A percentile compares a stretch with the other conserved stretches of the same genome.
These are phyloP conservation scores for Penicillium manginii DNA, from an alignment of 495 filamentous ascomycete genomes.

Conservation along the genomic window DNA sequence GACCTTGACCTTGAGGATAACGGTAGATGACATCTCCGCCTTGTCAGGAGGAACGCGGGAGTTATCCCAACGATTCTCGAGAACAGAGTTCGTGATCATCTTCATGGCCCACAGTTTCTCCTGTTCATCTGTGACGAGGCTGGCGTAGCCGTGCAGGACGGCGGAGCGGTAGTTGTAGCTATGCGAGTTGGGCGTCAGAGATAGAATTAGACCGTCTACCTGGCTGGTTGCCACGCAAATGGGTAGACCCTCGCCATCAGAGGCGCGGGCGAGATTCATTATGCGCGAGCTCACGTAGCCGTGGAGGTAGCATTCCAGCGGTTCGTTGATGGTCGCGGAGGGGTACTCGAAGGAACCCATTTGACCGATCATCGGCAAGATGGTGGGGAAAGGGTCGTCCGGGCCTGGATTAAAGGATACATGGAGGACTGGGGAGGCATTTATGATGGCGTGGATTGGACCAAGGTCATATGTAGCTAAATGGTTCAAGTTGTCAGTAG, in stretches of 20 bases:
- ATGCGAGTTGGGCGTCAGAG: slow-evolving; percentile 78
- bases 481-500: slow-evolving; percentile 12
- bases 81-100: slow-evolving; percentile 75
- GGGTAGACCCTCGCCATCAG: slow-evolving; percentile 55
- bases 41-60: slow-evolving; percentile 72
- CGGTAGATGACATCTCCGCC: slow-evolving; percentile 78
- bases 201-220: slow-evolving; percentile 75
- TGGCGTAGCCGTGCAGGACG: slow-evolving; percentile 75
- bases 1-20: slow-evolving; percentile 71
- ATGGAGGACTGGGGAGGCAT: slow-evolving; percentile 75
- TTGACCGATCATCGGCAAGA: slow-evolving; percentile 87
- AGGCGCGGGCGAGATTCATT: slow-evolving; percentile 66
- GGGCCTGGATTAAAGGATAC: slow-evolving; percentile 74
- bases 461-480: slow-evolving; percentile 74
- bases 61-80: slow-evolving; percentile 69
- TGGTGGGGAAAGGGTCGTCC: slow-evolving; percentile 70
- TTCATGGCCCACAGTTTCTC: slow-evolving; percentile 88
- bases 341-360: slow-evolving; percentile 74
- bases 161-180: slow-evolving; percentile 91
- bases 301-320: slow-evolving; percentile 83
- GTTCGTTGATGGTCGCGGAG: slow-evolving; percentile 63
- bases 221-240: slow-evolving; percentile 69
- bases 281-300: slow-evolving; percentile 83
- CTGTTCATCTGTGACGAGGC: slow-evolving; percentile 62
- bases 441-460: slow-evolving; percentile 81